Conservation (phyloP, 192 early-diverging fungal genomes). For the Coemansia sp. region DNA sequence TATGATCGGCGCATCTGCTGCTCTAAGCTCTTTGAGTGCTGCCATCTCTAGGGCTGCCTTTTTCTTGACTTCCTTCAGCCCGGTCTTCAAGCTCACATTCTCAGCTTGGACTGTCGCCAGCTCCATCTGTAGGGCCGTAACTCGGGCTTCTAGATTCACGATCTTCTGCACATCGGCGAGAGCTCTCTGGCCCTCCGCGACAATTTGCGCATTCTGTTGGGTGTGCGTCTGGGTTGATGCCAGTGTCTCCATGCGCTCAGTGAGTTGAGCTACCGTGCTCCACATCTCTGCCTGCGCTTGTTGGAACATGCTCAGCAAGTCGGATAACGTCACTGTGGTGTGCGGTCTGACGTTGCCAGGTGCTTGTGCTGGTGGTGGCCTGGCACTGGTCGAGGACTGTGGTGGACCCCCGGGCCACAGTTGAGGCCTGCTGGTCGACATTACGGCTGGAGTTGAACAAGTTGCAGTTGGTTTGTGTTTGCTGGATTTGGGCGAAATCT, state of each 20-base stretch:
- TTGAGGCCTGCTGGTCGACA: neutral
- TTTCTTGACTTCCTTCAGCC: neutral
- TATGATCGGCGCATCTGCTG: neutral
- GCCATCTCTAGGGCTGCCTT: neutral
- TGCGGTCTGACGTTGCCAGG: neutral
- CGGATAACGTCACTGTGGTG: neutral
- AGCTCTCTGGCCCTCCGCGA: neutral
- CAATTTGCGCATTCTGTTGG: neutral
- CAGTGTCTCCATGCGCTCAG: neutral
- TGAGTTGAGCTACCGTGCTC: neutral
- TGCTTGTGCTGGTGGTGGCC: neutral
- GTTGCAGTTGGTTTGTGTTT: neutral
- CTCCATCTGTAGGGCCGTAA: neutral
- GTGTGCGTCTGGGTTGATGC: neutral
- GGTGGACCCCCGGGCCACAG: neutral
- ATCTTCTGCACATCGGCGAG: neutral
- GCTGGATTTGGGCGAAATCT: neutral
- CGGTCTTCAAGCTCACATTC: neutral
- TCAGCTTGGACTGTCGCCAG: neutral
- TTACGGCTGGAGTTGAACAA: neutral
- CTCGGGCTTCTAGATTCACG: no score
- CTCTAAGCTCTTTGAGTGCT: neutral
- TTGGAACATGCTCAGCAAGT: neutral
- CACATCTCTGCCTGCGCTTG: neutral
- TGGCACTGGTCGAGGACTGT: neutral